Conservation (phyloP, 148 eudicot species). For the Rhododendron ferrugineum region DNA sequence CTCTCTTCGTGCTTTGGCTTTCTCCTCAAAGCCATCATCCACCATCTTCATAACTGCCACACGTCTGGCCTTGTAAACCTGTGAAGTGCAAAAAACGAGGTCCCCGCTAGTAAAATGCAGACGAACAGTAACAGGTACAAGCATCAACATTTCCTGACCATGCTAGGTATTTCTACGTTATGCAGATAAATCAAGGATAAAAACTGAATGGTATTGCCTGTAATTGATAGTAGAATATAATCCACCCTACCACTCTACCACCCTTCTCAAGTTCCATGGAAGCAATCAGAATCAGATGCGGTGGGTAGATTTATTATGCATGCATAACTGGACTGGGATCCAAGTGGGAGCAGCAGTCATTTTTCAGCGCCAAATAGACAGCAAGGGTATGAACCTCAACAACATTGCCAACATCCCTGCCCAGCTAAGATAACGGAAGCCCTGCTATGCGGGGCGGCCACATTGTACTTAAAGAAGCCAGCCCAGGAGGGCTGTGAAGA, state of each 20-base stretch:
- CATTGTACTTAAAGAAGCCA: too few relatives aligned
- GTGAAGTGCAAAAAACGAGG: slow-evolving; percentile 4
- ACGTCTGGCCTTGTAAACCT: slow-evolving; percentile 79
- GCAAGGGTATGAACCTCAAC: not conserved
- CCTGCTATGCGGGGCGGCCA: too few relatives aligned
- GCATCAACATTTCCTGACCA: not conserved
- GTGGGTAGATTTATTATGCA: not conserved
- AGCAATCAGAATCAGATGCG: not conserved
- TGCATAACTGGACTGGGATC: not conserved
- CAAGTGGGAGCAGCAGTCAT: not conserved
- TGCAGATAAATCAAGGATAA: not conserved
- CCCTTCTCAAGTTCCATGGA: not conserved
- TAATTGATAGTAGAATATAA: not conserved
- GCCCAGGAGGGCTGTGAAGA: too few relatives aligned
- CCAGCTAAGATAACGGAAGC: too few relatives aligned
- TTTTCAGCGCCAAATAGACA: not conserved
- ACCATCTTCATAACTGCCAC: slow-evolving; percentile 72
- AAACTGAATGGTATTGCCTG: not conserved
- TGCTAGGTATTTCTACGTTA: not conserved
- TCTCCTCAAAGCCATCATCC: slow-evolving; percentile 86
- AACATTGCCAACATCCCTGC: not conserved
- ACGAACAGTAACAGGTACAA: not conserved
- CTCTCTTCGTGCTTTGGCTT: slow-evolving; percentile 51
- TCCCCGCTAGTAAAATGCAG: not conserved
- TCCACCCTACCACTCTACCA: not conserved